Evolutionary conservation across 495 filamentous ascomycete species (phyloP), one percentile per base, ranked within the genome.

Genomic region (Penicillium cataractarum): DNA sequence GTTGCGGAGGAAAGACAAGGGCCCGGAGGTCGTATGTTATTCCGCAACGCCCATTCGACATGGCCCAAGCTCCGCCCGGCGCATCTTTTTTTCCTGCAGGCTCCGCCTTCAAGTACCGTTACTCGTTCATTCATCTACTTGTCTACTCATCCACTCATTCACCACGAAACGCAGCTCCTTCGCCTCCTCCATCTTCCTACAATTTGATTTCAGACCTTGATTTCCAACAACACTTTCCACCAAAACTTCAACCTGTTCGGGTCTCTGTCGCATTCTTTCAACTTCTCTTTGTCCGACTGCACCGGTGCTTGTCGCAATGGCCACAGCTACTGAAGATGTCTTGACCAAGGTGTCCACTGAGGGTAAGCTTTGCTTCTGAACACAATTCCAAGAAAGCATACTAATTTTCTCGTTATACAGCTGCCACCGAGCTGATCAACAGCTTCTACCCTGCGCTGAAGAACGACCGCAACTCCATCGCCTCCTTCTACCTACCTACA

Each of bases 401-500:
- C 1, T 17, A 26, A 29, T 27, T 55, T 12, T 32, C 12, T 29
- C 31, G 13, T 7, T 54, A 19, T 62, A 8, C 40, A 85, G 82
- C 80, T 46, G 80, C 85, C 19, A 79, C 74, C 58, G 75, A 78
- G 29, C 84, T 87, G 57, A 75, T 85, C 39, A 75, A 83, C 21
- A 73, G 77, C 5, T 87, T 82, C 66, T 84, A 85, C 60, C 74
- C 74, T 0, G 81, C 87, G 4, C 79, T 91, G 10, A 71, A 84
- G n/a, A 74, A 74, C 19, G 79, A 85, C 55, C 83, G 86, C 58
- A 61, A 69, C 24, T 71, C 76, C 7, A 80, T 91, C 55, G 66
- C 79, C 52, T 79, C 80, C 15, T 91, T 83, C 76, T 91, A 91
- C 73, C 71, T 76, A 19, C 67, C 78, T 19, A 73, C 81, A 6